These are phyloP conservation scores for Entelexis paramagnoliae DNA, from an alignment of 1,139 yeast species.

Conservation along the genomic window DNA sequence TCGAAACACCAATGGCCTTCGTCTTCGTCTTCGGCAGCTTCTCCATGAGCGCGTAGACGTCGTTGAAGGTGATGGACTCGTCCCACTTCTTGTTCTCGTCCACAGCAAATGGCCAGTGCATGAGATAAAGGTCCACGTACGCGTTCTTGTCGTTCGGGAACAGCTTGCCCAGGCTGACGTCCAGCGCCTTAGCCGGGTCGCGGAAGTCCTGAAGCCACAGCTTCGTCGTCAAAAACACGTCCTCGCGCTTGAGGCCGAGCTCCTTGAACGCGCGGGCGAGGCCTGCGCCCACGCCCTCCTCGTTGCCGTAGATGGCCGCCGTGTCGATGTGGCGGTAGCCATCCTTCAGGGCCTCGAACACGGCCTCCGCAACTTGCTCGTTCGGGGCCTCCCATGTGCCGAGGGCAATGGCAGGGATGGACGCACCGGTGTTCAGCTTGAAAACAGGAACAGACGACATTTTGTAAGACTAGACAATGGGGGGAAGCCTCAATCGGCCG, in stretches of 20 bases:
- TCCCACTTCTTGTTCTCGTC: conserved; percentile 26
- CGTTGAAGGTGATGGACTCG: conserved; percentile 33
- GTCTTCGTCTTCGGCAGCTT: conserved; percentile 46
- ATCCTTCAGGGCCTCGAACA: conserved; percentile 33
- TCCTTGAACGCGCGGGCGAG: conserved; percentile 26
- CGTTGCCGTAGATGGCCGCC: conserved; percentile 56
- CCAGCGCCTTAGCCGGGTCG: conserved; percentile 48
- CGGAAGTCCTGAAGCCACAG: conserved; percentile 39
- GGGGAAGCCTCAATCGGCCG: background rate
- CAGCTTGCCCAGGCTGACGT: conserved; percentile 51
- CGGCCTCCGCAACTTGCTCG: conserved; percentile 29
- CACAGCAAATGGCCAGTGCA: conserved; percentile 74
- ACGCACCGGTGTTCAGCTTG: conserved; percentile 29
- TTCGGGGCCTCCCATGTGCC: conserved; percentile 53
- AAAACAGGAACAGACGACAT: conserved; percentile 23
- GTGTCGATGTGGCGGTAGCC: conserved; percentile 61
- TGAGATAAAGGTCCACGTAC: conserved; percentile 70
- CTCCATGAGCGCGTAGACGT: conserved; percentile 60
- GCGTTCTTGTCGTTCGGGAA: conserved; percentile 41
- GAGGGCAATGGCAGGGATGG: conserved; percentile 42
- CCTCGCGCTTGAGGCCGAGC: conserved; percentile 40
- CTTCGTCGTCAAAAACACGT: conserved; percentile 49
- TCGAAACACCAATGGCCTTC: conserved; percentile 67
- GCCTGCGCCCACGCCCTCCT: conserved; percentile 52
- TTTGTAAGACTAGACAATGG: background rate